These are phyloP conservation scores for Colletotrichum camelliae DNA, from an alignment of 2,329 filamentous ascomycete genomes.

Conservation along the genomic window DNA sequence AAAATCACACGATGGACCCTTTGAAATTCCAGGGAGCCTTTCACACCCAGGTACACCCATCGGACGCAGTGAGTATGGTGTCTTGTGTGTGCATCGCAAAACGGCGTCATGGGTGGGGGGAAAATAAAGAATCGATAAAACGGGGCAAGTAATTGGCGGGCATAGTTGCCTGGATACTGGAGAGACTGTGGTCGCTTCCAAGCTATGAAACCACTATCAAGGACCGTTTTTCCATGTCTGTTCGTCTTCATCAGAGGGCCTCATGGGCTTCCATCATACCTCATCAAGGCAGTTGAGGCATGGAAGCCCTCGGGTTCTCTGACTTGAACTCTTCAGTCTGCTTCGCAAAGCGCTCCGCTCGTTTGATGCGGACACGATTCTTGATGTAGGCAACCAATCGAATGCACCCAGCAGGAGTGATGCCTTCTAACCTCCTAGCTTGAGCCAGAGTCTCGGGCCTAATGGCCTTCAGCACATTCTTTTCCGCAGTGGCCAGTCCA, in stretches of 20 bases:
- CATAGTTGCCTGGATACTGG: background rate
- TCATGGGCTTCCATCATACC: background rate
- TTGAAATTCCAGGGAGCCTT: background rate
- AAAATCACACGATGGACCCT: background rate
- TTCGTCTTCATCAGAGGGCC: background rate
- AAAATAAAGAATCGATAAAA: background rate
- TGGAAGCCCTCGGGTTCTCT: background rate
- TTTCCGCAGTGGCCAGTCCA: constrained; percentile 83
- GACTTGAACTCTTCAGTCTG: background rate
- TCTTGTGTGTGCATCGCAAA: background rate
- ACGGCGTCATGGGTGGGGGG: background rate
- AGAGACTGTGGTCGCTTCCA: background rate
- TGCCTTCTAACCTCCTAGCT: constrained; percentile 84
- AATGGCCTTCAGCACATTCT: constrained; percentile 70
- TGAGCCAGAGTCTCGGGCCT: constrained; percentile 87
- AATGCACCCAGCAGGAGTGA: constrained; percentile 66
- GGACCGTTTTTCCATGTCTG: background rate
- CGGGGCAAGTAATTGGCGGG: background rate
- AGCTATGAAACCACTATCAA: background rate
- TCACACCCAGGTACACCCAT: background rate
- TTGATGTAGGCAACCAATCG: constrained; percentile 69
- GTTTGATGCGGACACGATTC: constrained; percentile 21
- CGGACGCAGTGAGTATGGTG: background rate
- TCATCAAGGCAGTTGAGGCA: background rate
- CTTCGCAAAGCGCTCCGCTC: background rate